These are phyloP conservation scores for Malania oleifera DNA, from an alignment of 164 flowering plant genomes.

Conservation along the genomic window DNA sequence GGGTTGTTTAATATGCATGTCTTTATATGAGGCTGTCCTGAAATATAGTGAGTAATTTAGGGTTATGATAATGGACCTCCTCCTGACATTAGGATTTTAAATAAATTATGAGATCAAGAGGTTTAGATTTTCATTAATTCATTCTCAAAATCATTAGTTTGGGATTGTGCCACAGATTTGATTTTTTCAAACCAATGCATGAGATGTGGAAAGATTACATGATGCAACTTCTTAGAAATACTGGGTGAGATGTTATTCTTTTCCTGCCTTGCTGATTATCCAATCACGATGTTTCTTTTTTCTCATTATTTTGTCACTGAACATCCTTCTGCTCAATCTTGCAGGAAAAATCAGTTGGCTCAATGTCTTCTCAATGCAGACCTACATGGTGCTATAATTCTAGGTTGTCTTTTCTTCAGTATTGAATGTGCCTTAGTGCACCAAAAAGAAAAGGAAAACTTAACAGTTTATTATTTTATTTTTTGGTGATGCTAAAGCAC, in stretches of 20 bases:
- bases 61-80: too few relatives aligned
- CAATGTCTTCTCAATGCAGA: constrained; percentile 66
- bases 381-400: constrained; percentile 77
- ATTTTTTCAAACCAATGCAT: constrained; percentile 71
- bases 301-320: background rate
- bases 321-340: constrained; percentile 16
- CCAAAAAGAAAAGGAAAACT: too few relatives aligned
- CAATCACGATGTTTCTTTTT: background rate
- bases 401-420: too few relatives aligned
- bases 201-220: constrained; percentile 76
- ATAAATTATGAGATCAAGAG: too few relatives aligned
- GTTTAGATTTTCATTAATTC: too few relatives aligned
- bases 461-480: too few relatives aligned
- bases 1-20: too few relatives aligned
- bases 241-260: constrained; percentile 39
- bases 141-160: constrained; percentile 1
- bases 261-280: constrained; percentile 1
- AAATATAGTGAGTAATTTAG: too few relatives aligned
- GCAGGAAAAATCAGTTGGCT: constrained; percentile 60
- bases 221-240: constrained; percentile 47
- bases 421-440: too few relatives aligned
- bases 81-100: too few relatives aligned
- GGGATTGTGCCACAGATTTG: constrained; percentile 45
- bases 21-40: too few relatives aligned
- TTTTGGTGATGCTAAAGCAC: too few relatives aligned